Conservation (phyloP, 2,329 filamentous ascomycete genomes). For the Fusarium keratoplasticum region DNA sequence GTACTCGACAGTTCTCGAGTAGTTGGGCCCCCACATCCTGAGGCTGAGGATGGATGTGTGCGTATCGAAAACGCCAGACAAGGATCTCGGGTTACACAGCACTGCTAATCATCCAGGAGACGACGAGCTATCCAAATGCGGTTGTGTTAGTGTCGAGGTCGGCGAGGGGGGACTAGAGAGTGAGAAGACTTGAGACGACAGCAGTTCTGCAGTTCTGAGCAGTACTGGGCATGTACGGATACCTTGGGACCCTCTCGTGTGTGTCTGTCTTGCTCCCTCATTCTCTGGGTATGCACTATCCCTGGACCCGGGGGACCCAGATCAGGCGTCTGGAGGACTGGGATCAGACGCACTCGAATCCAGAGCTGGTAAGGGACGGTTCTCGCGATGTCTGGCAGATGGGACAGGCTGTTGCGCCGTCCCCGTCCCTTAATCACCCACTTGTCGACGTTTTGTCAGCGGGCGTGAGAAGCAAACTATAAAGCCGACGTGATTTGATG, state of each 20-base stretch:
- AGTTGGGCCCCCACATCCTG: slow-evolving; percentile 20
- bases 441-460: slow-evolving; percentile 11
- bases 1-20: slow-evolving; percentile 9
- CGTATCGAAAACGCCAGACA: slow-evolving; percentile 17
- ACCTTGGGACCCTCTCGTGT: background rate
- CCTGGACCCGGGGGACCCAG: slow-evolving; percentile 10
- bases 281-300: slow-evolving; percentile 25
- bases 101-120: slow-evolving; percentile 23
- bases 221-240: background rate
- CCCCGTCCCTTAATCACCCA: slow-evolving; percentile 7
- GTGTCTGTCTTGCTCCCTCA: background rate
- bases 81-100: slow-evolving; percentile 31
- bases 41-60: slow-evolving; percentile 22
- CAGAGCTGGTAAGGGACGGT: slow-evolving; percentile 37
- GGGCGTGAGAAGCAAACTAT: slow-evolving; percentile 22
- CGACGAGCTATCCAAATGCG: slow-evolving; percentile 14
- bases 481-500: slow-evolving; percentile 17
- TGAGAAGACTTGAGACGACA: slow-evolving; percentile 15
- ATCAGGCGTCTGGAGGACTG: slow-evolving; percentile 18
- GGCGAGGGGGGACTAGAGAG: background rate
- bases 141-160: slow-evolving; percentile 11
- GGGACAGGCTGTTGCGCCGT: slow-evolving; percentile 16
- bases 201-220: slow-evolving; percentile 12
- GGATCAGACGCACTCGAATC: slow-evolving; percentile 39
- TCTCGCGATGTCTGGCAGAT: slow-evolving; percentile 27